phyloP scores from a whole-genome alignment of 768 basidiomycete species.

The Hemileccinum rubropunctum region DNA sequence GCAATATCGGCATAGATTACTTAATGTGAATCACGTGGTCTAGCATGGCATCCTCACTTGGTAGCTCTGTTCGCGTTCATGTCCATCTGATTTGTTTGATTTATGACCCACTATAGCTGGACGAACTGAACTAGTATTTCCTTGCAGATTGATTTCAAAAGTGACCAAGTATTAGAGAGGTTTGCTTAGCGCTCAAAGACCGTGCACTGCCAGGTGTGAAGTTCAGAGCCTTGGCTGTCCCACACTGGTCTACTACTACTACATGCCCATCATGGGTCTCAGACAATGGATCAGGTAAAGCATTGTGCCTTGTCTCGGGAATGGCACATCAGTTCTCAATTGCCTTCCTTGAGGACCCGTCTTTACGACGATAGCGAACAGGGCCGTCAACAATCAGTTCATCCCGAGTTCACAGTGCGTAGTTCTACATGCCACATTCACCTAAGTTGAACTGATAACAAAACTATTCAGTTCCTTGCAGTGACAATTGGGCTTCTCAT shows the following conservation, averaged over 20 bases:
- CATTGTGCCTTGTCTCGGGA: background rate
- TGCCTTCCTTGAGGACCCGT: constrained; percentile 3
- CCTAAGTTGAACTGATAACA: background rate
- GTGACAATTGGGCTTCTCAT: constrained; percentile 78
- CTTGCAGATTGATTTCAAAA: no score
- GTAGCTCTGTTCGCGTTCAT: no score
- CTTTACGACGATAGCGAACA: background rate
- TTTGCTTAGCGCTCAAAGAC: background rate
- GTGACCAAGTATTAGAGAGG: no score
- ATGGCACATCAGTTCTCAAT: background rate
- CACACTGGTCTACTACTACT: no score
- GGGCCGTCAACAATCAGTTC: background rate
- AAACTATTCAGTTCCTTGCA: constrained; percentile 42
- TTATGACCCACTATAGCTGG: no score
- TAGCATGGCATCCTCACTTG: no score
- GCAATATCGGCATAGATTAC: constrained; percentile 29
- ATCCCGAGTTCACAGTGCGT: constrained; percentile 34
- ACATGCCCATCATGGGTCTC: constrained; percentile 12
- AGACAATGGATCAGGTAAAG: constrained; percentile 25
- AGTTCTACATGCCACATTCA: background rate
- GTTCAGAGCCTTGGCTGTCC: background rate
- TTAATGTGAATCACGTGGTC: constrained; percentile 30
- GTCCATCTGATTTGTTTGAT: no score
- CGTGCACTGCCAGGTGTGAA: constrained; percentile 2
- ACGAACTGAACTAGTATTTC: no score